Conservation (phyloP, 441 rosid genomes). For the Adansonia rubrostipa region DNA sequence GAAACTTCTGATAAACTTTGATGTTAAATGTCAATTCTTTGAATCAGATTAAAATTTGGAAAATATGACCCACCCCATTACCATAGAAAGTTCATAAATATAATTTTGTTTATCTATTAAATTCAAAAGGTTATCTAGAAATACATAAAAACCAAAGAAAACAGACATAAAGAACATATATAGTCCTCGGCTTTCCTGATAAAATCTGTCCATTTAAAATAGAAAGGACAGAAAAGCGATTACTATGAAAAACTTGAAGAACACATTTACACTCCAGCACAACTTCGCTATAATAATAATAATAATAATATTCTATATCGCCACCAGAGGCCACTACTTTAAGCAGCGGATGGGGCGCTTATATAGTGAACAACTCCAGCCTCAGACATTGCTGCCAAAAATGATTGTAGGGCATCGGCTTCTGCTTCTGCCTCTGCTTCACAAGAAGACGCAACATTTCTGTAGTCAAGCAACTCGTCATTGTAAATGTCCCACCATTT, state of each 20-base stretch:
- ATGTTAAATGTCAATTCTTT: too few species aligned
- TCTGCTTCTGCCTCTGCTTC: slow-evolving; percentile 22
- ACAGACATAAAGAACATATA: background rate
- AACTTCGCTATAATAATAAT: background rate
- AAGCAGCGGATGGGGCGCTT: slow-evolving; percentile 84
- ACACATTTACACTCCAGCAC: too few species aligned
- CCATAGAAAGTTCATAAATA: background rate
- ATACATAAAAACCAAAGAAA: background rate
- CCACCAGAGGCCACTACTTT: slow-evolving; percentile 18
- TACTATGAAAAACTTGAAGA: too few species aligned
- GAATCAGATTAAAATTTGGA: background rate
- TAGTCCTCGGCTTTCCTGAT: background rate
- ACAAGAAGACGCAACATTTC: slow-evolving; percentile 25
- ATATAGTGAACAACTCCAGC: slow-evolving; percentile 49
- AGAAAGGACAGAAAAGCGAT: background rate
- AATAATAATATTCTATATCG: slow-evolving; percentile 5
- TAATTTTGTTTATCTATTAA: background rate
- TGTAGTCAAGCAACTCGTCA: slow-evolving; percentile 66
- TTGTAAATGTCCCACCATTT: slow-evolving; percentile 87
- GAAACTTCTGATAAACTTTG: too few species aligned
- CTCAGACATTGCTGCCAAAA: slow-evolving; percentile 50
- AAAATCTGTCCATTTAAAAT: background rate
- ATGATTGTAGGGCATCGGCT: background rate
- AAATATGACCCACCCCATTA: background rate
- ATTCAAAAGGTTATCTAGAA: background rate